phyloP scores from a whole-genome alignment of 2,329 filamentous ascomycete genomes.

The Cadophora gregata region DNA sequence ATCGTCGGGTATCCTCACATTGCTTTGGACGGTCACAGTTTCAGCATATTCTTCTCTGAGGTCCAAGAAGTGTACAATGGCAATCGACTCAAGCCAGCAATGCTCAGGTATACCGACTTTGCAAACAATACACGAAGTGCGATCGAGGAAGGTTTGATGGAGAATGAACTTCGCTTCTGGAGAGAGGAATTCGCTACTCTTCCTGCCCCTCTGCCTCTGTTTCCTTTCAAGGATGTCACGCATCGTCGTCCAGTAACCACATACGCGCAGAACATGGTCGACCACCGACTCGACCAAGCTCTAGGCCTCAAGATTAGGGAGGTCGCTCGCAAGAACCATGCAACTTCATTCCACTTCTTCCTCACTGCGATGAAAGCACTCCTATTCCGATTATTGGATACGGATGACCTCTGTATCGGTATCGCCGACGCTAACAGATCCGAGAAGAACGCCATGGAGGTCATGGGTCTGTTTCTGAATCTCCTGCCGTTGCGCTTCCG shows the following conservation, averaged over 20 bases:
- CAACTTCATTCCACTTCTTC: constrained; percentile 54
- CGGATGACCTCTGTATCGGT: constrained; percentile 48
- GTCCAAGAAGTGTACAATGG: constrained; percentile 50
- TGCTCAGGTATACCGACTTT: constrained; percentile 47
- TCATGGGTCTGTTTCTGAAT: constrained; percentile 32
- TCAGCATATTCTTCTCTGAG: constrained; percentile 50
- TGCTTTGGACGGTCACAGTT: constrained; percentile 53
- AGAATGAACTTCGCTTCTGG: constrained; percentile 47
- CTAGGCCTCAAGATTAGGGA: constrained; percentile 11
- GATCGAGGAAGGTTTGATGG: constrained; percentile 40
- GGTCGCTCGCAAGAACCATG: constrained; percentile 31
- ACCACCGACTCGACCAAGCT: not conserved
- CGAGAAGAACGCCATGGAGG: not conserved
- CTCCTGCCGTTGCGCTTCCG: constrained; percentile 31
- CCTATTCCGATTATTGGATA: constrained; percentile 22
- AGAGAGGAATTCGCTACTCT: constrained; percentile 34
- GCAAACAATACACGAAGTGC: constrained; percentile 42
- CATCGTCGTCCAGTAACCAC: constrained; percentile 22
- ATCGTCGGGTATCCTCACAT: constrained; percentile 56
- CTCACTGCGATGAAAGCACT: constrained; percentile 46
- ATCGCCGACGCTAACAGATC: constrained; percentile 49
- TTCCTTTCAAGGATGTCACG: constrained; percentile 42
- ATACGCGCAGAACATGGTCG: not conserved
- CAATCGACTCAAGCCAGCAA: constrained; percentile 29
- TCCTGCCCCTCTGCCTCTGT: constrained; percentile 43